Evolutionary conservation across 768 basidiomycete genomes (phyloP), one percentile per base, ranked within the genome.

Genomic region (Phylloporus arenicola): DNA sequence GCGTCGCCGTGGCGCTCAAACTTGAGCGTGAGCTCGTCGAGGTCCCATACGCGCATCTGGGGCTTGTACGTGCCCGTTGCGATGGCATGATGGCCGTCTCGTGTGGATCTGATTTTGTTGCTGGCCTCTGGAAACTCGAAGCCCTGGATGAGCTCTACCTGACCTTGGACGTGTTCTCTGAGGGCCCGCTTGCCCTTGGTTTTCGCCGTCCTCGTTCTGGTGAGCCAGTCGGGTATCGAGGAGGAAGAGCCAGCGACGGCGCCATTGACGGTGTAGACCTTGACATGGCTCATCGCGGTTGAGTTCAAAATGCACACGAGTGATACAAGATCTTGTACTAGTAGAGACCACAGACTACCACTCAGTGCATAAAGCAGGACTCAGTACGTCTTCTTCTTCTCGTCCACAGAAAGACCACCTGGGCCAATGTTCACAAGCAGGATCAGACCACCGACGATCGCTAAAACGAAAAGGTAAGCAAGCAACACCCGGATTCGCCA

Each of bases 51-150:
- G 50, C 89, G 80, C 68, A 98, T 92, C 65, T 96, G 92, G 3
- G 96, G 96, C 68, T 99, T 99, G 72, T 99, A 99, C 3, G 88
- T 90, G 22, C 96, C 96, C 20, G 95, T 98, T 0, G 92, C 95
- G 49, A 98, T 79, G 11, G 83, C 86, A 79, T 94, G 87, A 60
- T 87, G 84, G 1, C 96, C 95, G 67, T 99, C 94, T 34, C 86
- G 75, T 3, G 94, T 97, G 5, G 86, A 86, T 68, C 84, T 92
- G 59, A 99, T 78, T 58, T 82, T 83, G 70, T 92, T 94, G 65
- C 90, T 92, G 14, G 94, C 92, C 65, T 97, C 93, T 8, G 96
- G 94, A 58, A 99, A 98, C 62, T 95, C 92, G 68, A 98, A 96
- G 50, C 93, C 88, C 63, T 99, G 92, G 44, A 93, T 85, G 57